These are phyloP conservation scores for Camelina laxa DNA, from an alignment of 345 rosid genomes.

Conservation along the genomic window DNA sequence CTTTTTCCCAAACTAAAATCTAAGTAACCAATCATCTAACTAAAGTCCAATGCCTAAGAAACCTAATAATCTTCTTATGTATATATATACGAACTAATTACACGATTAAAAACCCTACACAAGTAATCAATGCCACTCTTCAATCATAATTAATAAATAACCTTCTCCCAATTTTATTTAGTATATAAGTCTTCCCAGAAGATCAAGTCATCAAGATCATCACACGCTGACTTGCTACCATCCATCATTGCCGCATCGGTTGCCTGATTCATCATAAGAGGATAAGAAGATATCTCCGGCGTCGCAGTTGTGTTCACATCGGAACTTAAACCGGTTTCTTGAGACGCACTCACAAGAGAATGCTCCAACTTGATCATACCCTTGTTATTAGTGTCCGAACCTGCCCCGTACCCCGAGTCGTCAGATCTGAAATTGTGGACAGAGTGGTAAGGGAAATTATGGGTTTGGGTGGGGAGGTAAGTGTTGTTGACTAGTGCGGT, in stretches of 20 bases:
- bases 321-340: slow-evolving; percentile 56
- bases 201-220: slow-evolving; percentile 38
- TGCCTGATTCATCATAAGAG: slow-evolving; percentile 9
- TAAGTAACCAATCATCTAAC: slow-evolving; percentile 38
- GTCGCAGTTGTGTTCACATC: slow-evolving; percentile 51
- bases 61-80: slow-evolving; percentile 31
- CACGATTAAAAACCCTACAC: slow-evolving; percentile 24
- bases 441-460: slow-evolving; percentile 44
- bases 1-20: slow-evolving; percentile 21
- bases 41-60: slow-evolving; percentile 32
- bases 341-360: slow-evolving; percentile 54
- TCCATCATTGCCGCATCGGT: slow-evolving; percentile 28
- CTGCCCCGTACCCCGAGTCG: slow-evolving; percentile 45
- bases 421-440: slow-evolving; percentile 39
- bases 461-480: slow-evolving; percentile 73
- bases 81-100: slow-evolving; percentile 21
- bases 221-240: slow-evolving; percentile 35
- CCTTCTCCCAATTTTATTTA: slow-evolving; percentile 19
- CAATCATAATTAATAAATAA: slow-evolving; percentile 32
- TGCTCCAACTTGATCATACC: slow-evolving; percentile 43
- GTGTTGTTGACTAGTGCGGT: slow-evolving; percentile 55
- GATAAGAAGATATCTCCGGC: slow-evolving; percentile 57
- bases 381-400: slow-evolving; percentile 20
- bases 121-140: slow-evolving; percentile 36
- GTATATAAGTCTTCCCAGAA: slow-evolving; percentile 37